These are phyloP conservation scores for Microbotryum saponariae DNA, from an alignment of 1,284 basidiomycete genomes.

Conservation along the genomic window DNA sequence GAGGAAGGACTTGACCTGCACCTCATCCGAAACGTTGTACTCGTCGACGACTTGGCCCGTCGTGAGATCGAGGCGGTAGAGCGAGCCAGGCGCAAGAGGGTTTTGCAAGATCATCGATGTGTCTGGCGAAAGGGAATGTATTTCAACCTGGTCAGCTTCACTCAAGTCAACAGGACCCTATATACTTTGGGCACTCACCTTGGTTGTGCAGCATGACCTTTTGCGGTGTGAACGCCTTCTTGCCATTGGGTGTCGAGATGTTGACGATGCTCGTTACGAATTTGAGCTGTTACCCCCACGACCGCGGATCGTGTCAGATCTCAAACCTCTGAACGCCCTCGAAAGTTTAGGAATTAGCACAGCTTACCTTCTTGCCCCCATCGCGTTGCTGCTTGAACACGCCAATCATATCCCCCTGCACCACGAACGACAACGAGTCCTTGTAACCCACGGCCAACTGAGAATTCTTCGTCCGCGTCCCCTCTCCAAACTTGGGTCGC, in stretches of 20 bases:
- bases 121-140: conserved; percentile 48
- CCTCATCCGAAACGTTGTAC: conserved; percentile 89
- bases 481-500: conserved; percentile 3
- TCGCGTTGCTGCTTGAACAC: conserved; percentile 75
- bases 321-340: too few relatives aligned
- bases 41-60: conserved; percentile 96
- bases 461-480: conserved; percentile 61
- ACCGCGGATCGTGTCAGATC: too few relatives aligned
- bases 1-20: conserved; percentile 79
- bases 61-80: conserved; percentile 90
- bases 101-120: conserved; percentile 92
- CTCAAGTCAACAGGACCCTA: too few relatives aligned
- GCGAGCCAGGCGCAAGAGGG: conserved; percentile 67
- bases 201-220: conserved; percentile 98
- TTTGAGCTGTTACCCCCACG: conserved; percentile 52
- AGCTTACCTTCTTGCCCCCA: conserved; percentile 38
- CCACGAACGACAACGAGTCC: conserved; percentile 73
- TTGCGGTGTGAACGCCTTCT: conserved; percentile 63
- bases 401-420: conserved; percentile 90
- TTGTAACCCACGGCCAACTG: conserved; percentile 93
- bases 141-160: neutral
- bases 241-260: conserved; percentile 67
- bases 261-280: conserved; percentile 85
- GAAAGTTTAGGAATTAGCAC: neutral
- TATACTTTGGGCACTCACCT: conserved; percentile 6